These are phyloP conservation scores for Picochlorum sp. DNA, from an alignment of 139 green algal species.

Conservation along the genomic window DNA sequence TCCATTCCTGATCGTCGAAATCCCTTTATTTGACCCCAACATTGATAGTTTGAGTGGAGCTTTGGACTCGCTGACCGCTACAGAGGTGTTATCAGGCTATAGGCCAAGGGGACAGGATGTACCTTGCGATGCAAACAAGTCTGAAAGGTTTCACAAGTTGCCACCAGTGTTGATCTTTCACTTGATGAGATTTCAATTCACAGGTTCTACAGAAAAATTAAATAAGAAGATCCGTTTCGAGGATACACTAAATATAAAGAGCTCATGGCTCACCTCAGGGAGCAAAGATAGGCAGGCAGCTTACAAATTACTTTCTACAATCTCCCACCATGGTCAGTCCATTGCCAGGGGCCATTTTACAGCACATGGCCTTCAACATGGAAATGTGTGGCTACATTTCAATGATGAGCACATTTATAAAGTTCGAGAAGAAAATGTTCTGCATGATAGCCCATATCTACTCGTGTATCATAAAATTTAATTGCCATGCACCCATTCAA, in stretches of 20 bases:
- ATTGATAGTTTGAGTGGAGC: conserved; percentile 43
- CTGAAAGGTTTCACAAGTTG: conserved; percentile 33
- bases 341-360: conserved; percentile 65
- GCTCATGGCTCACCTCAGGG: conserved; percentile 27
- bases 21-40: conserved; percentile 36
- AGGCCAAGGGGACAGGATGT: conserved; percentile 22
- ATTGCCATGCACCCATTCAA: conserved; percentile 23
- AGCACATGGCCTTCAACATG: conserved; percentile 57
- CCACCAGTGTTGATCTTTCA: conserved; percentile 63
- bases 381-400: conserved; percentile 61
- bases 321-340: conserved; percentile 61
- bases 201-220: conserved; percentile 27
- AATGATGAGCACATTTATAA: conserved; percentile 59
- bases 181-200: conserved; percentile 62
- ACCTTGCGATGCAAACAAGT: conserved; percentile 31
- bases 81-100: conserved; percentile 35
- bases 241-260: conserved; percentile 29
- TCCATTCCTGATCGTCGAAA: conserved; percentile 58
- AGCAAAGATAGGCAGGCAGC: conserved; percentile 20
- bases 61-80: conserved; percentile 26
- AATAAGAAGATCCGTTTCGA: conserved; percentile 54
- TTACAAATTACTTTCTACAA: conserved; percentile 57
- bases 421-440: conserved; percentile 35
- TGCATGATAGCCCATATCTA: conserved; percentile 55
- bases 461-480: conserved; percentile 58